phyloP scores from a whole-genome alignment of 371 early-diverging fungal species.

The Mucor saturninus region DNA sequence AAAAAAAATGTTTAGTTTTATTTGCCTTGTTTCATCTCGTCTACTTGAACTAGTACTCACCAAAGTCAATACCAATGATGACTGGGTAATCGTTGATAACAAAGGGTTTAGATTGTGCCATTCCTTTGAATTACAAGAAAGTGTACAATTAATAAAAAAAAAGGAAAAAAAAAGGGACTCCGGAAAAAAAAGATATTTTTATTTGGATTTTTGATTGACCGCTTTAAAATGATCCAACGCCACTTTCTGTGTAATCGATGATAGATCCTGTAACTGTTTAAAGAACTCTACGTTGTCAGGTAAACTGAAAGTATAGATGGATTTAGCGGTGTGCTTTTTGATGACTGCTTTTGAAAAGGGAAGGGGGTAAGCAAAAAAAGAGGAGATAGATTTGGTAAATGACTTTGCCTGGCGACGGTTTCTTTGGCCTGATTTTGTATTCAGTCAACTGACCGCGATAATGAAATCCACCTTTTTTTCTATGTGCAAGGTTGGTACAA shows the following conservation, averaged over 20 bases:
- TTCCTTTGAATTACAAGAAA: slow-evolving; percentile 10
- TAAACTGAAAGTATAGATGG: not conserved
- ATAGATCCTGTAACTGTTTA: slow-evolving; percentile 5
- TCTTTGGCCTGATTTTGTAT: too few relatives aligned
- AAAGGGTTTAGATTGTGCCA: slow-evolving; percentile 44
- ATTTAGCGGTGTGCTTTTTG: not conserved
- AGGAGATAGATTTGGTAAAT: too few relatives aligned
- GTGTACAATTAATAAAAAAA: slow-evolving; percentile 14
- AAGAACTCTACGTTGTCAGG: not conserved
- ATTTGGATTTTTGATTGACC: not conserved
- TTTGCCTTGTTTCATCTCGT: not conserved
- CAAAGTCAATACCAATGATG: slow-evolving; percentile 54
- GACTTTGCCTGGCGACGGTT: too few relatives aligned
- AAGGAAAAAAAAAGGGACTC: not conserved
- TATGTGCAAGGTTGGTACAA: not conserved
- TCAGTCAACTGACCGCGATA: too few relatives aligned
- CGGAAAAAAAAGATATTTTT: not conserved
- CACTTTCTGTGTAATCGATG: slow-evolving; percentile 27
- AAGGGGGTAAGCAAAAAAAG: too few relatives aligned
- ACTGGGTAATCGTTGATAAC: slow-evolving; percentile 49
- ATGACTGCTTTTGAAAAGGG: not conserved
- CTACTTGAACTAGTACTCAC: slow-evolving; percentile 17
- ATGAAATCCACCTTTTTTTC: not conserved
- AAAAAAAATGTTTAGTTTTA: not conserved
- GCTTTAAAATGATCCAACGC: slow-evolving; percentile 24